Evolutionary conservation across 2,329 filamentous ascomycete genomes (phyloP), one percentile per base, ranked within the genome.

Genomic region (Biscogniauxia mediterranea): DNA sequence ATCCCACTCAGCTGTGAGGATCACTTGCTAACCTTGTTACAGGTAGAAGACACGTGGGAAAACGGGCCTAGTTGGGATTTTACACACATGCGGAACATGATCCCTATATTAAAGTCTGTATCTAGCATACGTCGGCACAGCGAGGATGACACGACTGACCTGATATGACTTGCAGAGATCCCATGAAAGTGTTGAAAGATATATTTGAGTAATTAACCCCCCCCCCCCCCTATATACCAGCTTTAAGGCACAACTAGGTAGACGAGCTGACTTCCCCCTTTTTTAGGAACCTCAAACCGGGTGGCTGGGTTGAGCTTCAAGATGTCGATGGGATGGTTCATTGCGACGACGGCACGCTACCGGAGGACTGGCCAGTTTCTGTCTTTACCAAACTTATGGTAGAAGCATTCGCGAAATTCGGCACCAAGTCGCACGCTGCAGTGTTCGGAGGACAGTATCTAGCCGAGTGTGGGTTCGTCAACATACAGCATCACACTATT

Each of bases 31-130:
- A 32, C 15, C 32, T 21, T 49, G 28, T 50, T 82, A 61, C 80
- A 85, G 68, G 75, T 81, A 5, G 80, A 83, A 68, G 76, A 81
- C 60, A 75, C 78, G 2, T 85, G 83, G 83, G 72, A 80, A 19
- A 68, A 68, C 52, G 63, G 68, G 61, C 70, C 74, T 2, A 73
- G 81, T 63, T 83, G 83, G 69, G 81, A 84, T 69, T 80, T 79
- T 62, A 78, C 84, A 59, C 81, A 84, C 67, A 69, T 76, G 51
- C 76, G 82, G 26, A 76, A 80, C 53, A 77, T 82, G 74, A 74
- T 80, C 13, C 75, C 76, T 0, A 74, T 78, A 1, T 66, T 70
- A 7, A 67, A 53, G 57, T 68, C 59, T 42, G 51, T 49, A 15
- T 52, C 20, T 9, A 11, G n/a, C 21, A 13, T n/a, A 17, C 13